Evolutionary conservation across 2,329 filamentous ascomycete genomes (phyloP), one percentile per base, ranked within the genome.

Genomic region (Colletotrichum sp.): DNA sequence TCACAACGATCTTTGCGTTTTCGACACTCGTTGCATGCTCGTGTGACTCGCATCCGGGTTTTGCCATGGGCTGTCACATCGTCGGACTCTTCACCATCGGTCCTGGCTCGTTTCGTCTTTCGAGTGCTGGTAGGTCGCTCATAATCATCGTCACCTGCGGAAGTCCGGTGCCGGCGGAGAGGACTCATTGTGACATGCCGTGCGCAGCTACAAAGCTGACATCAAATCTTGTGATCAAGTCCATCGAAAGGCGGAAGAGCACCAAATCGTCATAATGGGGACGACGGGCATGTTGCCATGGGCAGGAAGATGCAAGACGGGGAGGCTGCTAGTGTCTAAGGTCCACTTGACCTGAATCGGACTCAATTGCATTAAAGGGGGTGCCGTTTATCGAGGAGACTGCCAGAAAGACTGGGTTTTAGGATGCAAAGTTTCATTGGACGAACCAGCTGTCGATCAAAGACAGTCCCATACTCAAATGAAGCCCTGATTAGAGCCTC

Each of bases 1-100:
- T 72, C 64, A 21, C 64, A 72, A 12, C 71, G 71, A 28, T 72
- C 71, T 16, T 72, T 72, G 8, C 71, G 71, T 36, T 68, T 72
- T 7, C 71, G 64, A 21, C 71, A 72, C 21, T 72, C 52, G 24
- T 67, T 72, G 55, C 64, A 72, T 26, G 71, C 71, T n/a, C 62
- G 30, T 8, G 71, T 72, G 6, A 72, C 71, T 26, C 71, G 52
- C 21, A 62, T 52, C 3, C 71, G 52, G 8, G 32, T 26, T 26
- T 57, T 71, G 9, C 70, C 21, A 13, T 39, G n/a, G 7, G 32
- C 15, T 18, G 30, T 15, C 9, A n/a, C 30, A 15, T 60, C 49
- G 9, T 69, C 66, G 6, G 66, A 69, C 9, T 57, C 65, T 15
- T 55, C 44, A 21, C 12, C 26, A 18, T 60, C 66, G 30, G 49